Evolutionary conservation across 2,329 filamentous ascomycete species (phyloP).

Genomic region (Aureobasidium sp.): DNA sequence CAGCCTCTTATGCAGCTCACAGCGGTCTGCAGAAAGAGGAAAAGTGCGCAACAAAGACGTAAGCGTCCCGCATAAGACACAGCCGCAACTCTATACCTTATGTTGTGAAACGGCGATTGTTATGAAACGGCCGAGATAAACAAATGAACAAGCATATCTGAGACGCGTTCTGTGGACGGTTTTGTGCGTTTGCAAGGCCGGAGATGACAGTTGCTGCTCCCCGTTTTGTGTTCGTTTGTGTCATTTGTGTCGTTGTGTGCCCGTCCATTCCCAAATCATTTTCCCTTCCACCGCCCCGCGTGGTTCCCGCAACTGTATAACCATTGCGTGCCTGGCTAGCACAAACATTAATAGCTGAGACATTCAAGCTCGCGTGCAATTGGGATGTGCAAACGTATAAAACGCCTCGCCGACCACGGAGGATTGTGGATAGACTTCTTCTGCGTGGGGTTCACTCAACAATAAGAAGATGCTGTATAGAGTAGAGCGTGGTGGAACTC

Average conservation of each 20-base stretch:
- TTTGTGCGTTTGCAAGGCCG: conserved; percentile 6
- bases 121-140: conserved; percentile 11
- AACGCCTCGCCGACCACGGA: neutral
- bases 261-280: neutral
- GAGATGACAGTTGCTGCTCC: neutral
- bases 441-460: neutral
- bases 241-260: neutral
- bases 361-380: neutral
- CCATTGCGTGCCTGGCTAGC: conserved; percentile 3
- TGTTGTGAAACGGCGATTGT: conserved; percentile 10
- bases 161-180: conserved; percentile 3
- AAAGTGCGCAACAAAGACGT: neutral
- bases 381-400: conserved; percentile 6
- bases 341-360: neutral
- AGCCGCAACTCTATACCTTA: neutral
- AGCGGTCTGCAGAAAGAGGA: neutral
- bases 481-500: neutral
- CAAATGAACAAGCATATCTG: conserved; percentile 9
- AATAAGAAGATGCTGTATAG: neutral
- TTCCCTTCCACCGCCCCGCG: neutral
- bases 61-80: conserved; percentile 2
- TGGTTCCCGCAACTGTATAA: conserved; percentile 6
- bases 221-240: neutral
- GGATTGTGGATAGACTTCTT: neutral
- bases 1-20: neutral